Evolutionary conservation across 2,329 filamentous ascomycete species (phyloP).

Genomic region (Paramyrothecium roridum): DNA sequence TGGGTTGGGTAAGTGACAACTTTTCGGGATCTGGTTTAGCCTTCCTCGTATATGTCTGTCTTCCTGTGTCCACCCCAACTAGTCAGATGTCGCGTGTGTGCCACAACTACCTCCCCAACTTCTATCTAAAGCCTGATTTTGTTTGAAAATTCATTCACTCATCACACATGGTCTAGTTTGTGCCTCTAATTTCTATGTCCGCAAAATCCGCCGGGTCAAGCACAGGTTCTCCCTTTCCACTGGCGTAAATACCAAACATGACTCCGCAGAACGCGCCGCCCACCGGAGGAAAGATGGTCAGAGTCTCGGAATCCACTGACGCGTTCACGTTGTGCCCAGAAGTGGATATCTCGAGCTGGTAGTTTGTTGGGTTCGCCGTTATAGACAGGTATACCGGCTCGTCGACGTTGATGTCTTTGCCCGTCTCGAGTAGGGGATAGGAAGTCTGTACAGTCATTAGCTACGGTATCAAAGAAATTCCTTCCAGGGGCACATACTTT

Average conservation of each 20-base stretch:
- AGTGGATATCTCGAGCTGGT: not conserved
- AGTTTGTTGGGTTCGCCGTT: not conserved
- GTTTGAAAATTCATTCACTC: not conserved
- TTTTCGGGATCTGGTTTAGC: too few relatives aligned
- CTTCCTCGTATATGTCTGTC: too few relatives aligned
- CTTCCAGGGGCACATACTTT: conserved; percentile 8
- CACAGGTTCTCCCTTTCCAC: conserved; percentile 13
- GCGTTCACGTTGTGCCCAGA: not conserved
- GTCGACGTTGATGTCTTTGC: not conserved
- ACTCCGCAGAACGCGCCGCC: conserved; percentile 16
- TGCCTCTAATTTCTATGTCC: conserved; percentile 1
- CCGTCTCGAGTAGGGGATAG: not conserved
- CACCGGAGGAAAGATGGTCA: conserved; percentile 12
- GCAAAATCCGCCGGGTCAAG: conserved; percentile 14
- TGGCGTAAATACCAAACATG: conserved; percentile 19
- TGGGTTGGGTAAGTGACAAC: too few relatives aligned
- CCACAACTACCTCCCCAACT: too few relatives aligned
- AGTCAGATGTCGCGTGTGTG: too few relatives aligned
- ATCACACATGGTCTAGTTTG: not conserved
- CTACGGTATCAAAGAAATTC: not conserved
- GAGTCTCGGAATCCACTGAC: not conserved
- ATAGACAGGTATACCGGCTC: not conserved
- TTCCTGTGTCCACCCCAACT: too few relatives aligned
- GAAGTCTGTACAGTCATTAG: not conserved
- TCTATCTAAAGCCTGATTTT: too few relatives aligned